Conservation (phyloP, 768 basidiomycete species). For the Xanthoconium stramineum region DNA sequence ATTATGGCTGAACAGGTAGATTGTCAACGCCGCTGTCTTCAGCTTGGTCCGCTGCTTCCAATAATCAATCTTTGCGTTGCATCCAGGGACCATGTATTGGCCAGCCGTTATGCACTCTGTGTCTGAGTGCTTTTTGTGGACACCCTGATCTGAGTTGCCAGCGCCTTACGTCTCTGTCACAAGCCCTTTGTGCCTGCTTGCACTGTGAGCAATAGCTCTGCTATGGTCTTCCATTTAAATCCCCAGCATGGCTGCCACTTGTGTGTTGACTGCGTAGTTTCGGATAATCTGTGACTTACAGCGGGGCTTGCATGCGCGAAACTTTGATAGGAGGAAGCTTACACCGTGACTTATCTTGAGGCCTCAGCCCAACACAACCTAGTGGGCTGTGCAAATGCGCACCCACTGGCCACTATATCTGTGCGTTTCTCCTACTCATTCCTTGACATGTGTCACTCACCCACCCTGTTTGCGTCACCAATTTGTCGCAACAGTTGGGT, state of each 20-base stretch:
- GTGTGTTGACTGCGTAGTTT: conserved; percentile 41
- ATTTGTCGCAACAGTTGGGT: conserved; percentile 26
- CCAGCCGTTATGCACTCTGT: not conserved
- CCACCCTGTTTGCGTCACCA: not conserved
- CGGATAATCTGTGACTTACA: conserved; percentile 40
- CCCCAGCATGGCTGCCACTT: conserved; percentile 31
- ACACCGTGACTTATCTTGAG: conserved; percentile 36
- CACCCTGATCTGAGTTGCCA: conserved; percentile 33
- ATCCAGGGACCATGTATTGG: conserved; percentile 33
- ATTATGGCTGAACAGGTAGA: not conserved
- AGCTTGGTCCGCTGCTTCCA: conserved; percentile 38
- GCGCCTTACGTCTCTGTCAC: conserved; percentile 39
- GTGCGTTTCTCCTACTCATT: conserved; percentile 24
- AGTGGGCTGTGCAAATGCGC: conserved; percentile 27
- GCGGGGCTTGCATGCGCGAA: conserved; percentile 45
- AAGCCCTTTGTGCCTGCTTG: conserved; percentile 23
- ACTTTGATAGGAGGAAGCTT: conserved; percentile 42
- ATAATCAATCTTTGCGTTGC: conserved; percentile 35
- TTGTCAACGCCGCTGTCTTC: conserved; percentile 30
- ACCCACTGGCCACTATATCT: conserved; percentile 27
- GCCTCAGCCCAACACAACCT: conserved; percentile 42
- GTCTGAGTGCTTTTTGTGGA: conserved; percentile 49
- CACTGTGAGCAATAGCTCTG: conserved; percentile 32
- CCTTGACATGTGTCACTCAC: not conserved
- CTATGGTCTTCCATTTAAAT: conserved; percentile 41